Percentiles rank a stretch among this genome's conserved stretches.
Evolutionary conservation across 768 basidiomycete species (phyloP).

Genomic region (Lentinula raphanica): DNA sequence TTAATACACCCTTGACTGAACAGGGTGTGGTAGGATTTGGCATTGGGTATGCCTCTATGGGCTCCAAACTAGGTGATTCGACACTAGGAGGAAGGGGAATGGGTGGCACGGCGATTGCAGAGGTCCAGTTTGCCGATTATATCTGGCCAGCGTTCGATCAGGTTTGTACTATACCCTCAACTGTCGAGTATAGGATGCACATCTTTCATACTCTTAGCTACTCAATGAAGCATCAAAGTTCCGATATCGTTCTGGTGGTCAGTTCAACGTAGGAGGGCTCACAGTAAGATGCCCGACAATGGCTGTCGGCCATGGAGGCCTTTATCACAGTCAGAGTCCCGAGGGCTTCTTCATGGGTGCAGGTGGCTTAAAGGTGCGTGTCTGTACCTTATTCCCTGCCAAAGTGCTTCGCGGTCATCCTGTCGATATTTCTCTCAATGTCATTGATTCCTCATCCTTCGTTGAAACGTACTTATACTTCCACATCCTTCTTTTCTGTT

Average conservation of each 20-base stretch:
- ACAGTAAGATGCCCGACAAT: conserved; percentile 85
- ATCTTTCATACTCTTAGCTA: conserved; percentile 26
- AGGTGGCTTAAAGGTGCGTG: conserved; percentile 77
- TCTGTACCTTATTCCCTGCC: neutral
- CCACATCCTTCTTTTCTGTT: too few species aligned
- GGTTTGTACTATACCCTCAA: conserved; percentile 38
- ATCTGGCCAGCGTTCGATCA: conserved; percentile 95
- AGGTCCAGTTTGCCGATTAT: conserved; percentile 89
- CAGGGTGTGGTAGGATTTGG: conserved; percentile 95
- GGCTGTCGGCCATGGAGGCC: conserved; percentile 88
- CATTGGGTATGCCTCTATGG: conserved; percentile 88
- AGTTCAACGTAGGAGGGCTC: conserved; percentile 75
- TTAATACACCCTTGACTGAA: conserved; percentile 91
- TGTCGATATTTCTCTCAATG: neutral
- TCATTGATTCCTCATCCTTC: too few species aligned
- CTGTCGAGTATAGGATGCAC: too few species aligned
- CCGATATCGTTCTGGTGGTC: conserved; percentile 83
- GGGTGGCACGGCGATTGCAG: conserved; percentile 67
- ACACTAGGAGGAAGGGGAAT: neutral
- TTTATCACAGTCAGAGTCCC: conserved; percentile 94
- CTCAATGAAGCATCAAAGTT: conserved; percentile 96
- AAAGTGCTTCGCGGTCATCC: neutral
- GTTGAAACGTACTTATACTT: too few species aligned
- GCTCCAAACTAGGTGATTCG: conserved; percentile 21
- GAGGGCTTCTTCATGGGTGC: conserved; percentile 94